Percentiles rank a stretch among this genome's conserved stretches.
Evolutionary conservation across 1,139 yeast genomes (phyloP).

Genomic region (Diutina scorzettiae): DNA sequence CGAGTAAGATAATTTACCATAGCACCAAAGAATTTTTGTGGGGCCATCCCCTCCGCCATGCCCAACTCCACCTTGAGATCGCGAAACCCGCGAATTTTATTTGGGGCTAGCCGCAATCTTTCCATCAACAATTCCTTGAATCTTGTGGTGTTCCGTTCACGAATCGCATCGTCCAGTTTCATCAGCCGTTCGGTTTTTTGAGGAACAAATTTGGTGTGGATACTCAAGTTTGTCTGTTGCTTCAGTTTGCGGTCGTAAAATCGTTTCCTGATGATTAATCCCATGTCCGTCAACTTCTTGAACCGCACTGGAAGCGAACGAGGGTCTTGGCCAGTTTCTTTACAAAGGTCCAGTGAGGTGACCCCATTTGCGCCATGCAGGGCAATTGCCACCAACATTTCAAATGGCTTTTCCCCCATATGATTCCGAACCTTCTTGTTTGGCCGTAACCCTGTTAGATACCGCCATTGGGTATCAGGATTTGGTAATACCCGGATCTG

Average conservation of each 20-base stretch:
- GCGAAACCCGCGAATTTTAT: background rate
- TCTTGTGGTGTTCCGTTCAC: background rate
- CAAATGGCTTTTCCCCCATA: slow-evolving; percentile 2
- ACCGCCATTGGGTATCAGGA: background rate
- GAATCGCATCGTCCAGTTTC: background rate
- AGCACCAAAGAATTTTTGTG: slow-evolving; percentile 1
- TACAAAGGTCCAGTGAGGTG: slow-evolving; percentile 5
- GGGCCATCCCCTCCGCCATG: background rate
- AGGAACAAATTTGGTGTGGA: slow-evolving; percentile 1
- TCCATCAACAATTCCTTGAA: slow-evolving; percentile 1
- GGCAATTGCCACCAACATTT: slow-evolving; percentile 1
- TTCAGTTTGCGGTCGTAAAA: background rate
- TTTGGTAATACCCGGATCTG: background rate
- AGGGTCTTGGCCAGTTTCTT: slow-evolving; percentile 4
- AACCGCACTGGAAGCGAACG: slow-evolving; percentile 1
- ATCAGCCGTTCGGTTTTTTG: background rate
- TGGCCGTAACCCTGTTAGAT: background rate
- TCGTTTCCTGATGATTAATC: background rate
- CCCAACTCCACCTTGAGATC: slow-evolving; percentile 1
- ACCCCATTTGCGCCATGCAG: background rate
- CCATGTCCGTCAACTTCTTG: background rate
- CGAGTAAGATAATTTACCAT: background rate
- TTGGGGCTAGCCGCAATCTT: background rate
- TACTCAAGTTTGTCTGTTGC: background rate
- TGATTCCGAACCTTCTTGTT: background rate